Conservation (phyloP, 768 basidiomycete species). For the Gloeophyllum trabeum region DNA sequence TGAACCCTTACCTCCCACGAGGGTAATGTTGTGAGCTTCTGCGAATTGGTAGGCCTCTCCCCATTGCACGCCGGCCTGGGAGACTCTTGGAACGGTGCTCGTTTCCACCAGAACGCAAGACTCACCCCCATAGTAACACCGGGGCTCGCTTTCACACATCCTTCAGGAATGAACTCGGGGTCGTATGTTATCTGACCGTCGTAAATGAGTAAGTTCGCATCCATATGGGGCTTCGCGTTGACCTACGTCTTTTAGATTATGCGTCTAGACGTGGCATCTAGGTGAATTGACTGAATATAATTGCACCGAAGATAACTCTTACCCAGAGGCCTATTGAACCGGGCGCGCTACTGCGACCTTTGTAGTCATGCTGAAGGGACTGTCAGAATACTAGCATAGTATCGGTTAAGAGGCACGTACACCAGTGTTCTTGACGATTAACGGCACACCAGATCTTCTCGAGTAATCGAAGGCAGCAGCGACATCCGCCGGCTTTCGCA, state of each 20-base stretch:
- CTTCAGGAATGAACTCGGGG: conserved; percentile 7
- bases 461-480: conserved; percentile 15
- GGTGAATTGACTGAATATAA: background rate
- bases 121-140: background rate
- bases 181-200: conserved; percentile 10
- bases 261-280: conserved; percentile 5
- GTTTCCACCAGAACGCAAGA: background rate
- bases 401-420: conserved; percentile 3
- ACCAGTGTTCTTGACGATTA: conserved; percentile 17
- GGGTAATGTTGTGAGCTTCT: conserved; percentile 12
- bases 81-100: too few relatives aligned
- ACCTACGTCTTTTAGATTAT: conserved; percentile 8
- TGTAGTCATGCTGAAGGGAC: conserved; percentile 15
- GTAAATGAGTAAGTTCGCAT: background rate
- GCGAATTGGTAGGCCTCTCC: conserved; percentile 12
- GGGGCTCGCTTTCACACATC: background rate
- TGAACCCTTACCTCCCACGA: conserved; percentile 11
- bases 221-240: background rate
- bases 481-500: conserved; percentile 10
- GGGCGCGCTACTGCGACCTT: conserved; percentile 12
- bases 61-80: conserved; percentile 10
- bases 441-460: conserved; percentile 7
- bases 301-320: background rate
- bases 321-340: conserved; percentile 13
- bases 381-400: background rate